Base-by-base conservation (phyloP, 129 eudicot species). In the Cynara cardunculus region DNA sequence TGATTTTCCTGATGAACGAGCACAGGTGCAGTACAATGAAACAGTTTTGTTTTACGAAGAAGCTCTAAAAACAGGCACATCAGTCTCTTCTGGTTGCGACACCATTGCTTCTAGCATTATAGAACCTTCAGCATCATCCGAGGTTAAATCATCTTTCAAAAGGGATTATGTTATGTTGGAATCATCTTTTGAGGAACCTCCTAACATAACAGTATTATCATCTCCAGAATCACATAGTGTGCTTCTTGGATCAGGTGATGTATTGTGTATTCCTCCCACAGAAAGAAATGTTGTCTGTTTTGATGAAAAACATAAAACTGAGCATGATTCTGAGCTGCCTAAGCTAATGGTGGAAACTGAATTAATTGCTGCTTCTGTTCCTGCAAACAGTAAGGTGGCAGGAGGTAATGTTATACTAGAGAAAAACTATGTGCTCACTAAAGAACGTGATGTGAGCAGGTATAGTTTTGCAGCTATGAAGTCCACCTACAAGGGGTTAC, bases 401-500 rank as follows among this genome's bases (percentile, higher is more conserved):
- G 90, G 74, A 75, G 87, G 46, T 34, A 24, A 72, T 74, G 79
- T 76, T 27, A 73, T 49, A 79, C 85, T 73, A 81, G 80, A 78
- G 77, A 70, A 71, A 77, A 86, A 69, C 9, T 28, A 73, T 77
- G 83, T 25, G 70, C 71, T 22, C 65, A 72, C 81, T 68, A 72
- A 83, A 73, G 89, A 87, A 76, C 66, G 25, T 73, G 86, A 77
- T 73, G 28, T 31, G 25, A 81, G 72, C 53, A 84, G 71, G 83
- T 76, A 64, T 56, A 81, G 37, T 62, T 78, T 71, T 80, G 65
- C 74, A 66, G 80, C 30, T 5, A 73, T 62, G 70, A 84, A 84
- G 32, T 75, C 82, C 79, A 74, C 69, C 41, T 89, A 88, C 24
- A 80, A 75, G 64, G 97, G 86, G 34, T 87, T 92, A 46, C 82